Evolutionary conservation across 116 monocot genomes (phyloP).

Genomic region (Thalassia testudinum): DNA sequence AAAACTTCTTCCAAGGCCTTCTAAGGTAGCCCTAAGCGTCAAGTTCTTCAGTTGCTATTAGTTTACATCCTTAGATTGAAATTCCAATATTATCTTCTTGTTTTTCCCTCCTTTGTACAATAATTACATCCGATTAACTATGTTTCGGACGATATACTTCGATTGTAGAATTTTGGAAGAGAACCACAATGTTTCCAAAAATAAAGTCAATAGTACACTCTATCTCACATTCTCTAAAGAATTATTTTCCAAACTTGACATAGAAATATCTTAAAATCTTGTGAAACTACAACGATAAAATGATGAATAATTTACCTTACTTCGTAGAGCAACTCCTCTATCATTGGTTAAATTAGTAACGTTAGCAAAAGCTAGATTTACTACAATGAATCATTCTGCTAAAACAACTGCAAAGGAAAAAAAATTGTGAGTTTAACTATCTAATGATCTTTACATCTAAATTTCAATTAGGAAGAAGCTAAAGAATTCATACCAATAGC

Average conservation of each 20-base stretch:
- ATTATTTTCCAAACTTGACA: slow-evolving; percentile 4
- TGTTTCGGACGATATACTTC: not conserved
- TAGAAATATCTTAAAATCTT: slow-evolving; percentile 23
- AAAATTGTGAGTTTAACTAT: too few species aligned
- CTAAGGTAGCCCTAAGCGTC: slow-evolving; percentile 5
- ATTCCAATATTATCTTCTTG: slow-evolving; percentile 2
- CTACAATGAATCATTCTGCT: slow-evolving; percentile 10
- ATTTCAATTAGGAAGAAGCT: too few species aligned
- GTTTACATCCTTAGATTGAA: slow-evolving; percentile 2
- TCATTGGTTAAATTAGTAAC: not conserved
- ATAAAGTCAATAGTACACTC: slow-evolving; percentile 27
- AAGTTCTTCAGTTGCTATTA: slow-evolving; percentile 1
- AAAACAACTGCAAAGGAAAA: not conserved
- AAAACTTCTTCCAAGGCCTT: slow-evolving; percentile 12
- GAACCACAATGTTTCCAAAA: slow-evolving; percentile 15
- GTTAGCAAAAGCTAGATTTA: slow-evolving; percentile 9
- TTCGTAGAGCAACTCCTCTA: slow-evolving; percentile 17
- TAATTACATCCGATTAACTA: slow-evolving; percentile 2
- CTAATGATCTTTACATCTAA: too few species aligned
- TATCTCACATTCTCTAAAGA: slow-evolving; percentile 21
- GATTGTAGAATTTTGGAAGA: slow-evolving; percentile 17
- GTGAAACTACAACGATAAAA: slow-evolving; percentile 12
- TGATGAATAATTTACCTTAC: slow-evolving; percentile 1
- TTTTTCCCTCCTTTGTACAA: slow-evolving; percentile 13
- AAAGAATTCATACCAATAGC: too few species aligned